These are phyloP conservation scores for Sanghuangporus weigelae DNA, from an alignment of 1,284 basidiomycete genomes.

Conservation along the genomic window DNA sequence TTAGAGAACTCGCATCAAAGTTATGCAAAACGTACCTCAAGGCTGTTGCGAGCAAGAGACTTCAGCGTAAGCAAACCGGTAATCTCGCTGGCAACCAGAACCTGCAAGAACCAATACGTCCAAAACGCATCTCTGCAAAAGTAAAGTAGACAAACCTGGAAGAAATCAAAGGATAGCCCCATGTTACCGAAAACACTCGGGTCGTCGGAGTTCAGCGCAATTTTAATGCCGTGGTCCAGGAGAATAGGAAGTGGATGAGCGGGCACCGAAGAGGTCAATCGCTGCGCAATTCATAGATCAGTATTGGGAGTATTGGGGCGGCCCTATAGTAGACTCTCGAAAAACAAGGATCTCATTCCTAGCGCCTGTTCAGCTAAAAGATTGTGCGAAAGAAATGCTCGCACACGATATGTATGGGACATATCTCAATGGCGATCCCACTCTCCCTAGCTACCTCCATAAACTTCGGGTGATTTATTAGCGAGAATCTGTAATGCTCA, in stretches of 20 bases:
- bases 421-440: conserved; percentile 63
- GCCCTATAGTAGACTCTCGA: not conserved
- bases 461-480: conserved; percentile 68
- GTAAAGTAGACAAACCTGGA: conserved; percentile 40
- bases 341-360: conserved; percentile 67
- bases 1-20: not conserved
- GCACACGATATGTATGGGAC: conserved; percentile 69
- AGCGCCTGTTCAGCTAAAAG: conserved; percentile 8
- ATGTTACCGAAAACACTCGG: conserved; percentile 73
- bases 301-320: not conserved
- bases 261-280: conserved; percentile 67
- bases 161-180: conserved; percentile 70
- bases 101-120: conserved; percentile 30
- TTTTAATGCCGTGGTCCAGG: conserved; percentile 63
- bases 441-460: conserved; percentile 62
- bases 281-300: conserved; percentile 31
- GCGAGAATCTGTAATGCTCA: conserved; percentile 47
- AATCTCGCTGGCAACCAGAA: conserved; percentile 60
- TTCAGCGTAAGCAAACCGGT: conserved; percentile 56
- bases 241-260: conserved; percentile 69
- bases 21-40: conserved; percentile 37
- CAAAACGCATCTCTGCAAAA: conserved; percentile 6
- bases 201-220: conserved; percentile 70
- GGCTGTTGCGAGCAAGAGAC: conserved; percentile 57
- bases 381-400: conserved; percentile 8